Evolutionary conservation across 2,329 filamentous ascomycete species (phyloP), one percentile per base, ranked within the genome.

Genomic region (Canariomyces notabilis): DNA sequence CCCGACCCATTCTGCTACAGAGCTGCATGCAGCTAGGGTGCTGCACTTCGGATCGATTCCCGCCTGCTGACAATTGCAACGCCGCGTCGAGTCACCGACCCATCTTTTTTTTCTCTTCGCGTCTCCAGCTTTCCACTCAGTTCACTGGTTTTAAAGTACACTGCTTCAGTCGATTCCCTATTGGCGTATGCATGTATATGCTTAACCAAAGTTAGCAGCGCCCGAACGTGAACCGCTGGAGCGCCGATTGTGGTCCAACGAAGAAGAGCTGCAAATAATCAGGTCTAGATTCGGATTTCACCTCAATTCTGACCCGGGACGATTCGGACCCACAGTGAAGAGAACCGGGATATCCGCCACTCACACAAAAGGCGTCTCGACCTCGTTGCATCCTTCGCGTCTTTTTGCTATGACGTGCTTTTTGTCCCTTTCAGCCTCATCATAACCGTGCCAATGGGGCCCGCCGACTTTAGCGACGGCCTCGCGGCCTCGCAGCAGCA

Each of bases 371-470:
- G 14, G 8, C 41, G 21, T n/a, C 36, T n/a, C 11, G 21, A 26
- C 35, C 18, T 26, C 15, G 26, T 26, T 12, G 40, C 14, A n/a
- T n/a, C 15, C 16, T 14, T 16, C 9, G 19, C n/a, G 21, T 39
- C 8, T 16, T 14, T 35, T 31, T 57, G 56, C 50, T 46, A 59
- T 59, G 57, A 53, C 50, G 35, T n/a, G n/a, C n/a, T 21, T 39
- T 40, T 37, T 44, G 43, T 14, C 37, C 29, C 6, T 33, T 21
- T 29, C 40, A 23, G 49, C 35, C 12, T 37, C 29, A 41, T 52
- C 19, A 53, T 56, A 48, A 45, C 38, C 38, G 49, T 56, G 61
- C 64, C 60, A 62, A 69, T 69, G 67, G 62, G 59, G 58, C 60
- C 41, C 37, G 37, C 62, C 60, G 61, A 62, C 41, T 55, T 53